phyloP scores from a whole-genome alignment of 306 rosid genomes.

The Malus asiatica region DNA sequence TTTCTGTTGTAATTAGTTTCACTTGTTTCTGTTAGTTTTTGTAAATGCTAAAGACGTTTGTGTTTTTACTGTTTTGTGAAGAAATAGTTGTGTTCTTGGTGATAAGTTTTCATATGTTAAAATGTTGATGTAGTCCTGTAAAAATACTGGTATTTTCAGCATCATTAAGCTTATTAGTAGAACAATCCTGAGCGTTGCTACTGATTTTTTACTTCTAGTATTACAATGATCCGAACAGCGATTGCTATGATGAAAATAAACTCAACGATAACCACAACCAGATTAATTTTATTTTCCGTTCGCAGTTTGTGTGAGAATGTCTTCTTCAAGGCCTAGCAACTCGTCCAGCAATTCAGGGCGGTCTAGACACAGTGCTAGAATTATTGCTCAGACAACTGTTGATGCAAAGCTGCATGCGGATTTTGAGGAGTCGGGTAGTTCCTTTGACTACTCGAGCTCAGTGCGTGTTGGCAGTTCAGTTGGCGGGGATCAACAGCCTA shows the following conservation, averaged over 20 bases:
- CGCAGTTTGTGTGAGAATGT: constrained; percentile 54
- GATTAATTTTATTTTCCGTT: not conserved
- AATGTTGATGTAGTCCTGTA: not conserved
- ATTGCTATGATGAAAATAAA: not conserved
- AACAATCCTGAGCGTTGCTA: not conserved
- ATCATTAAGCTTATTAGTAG: too few relatives aligned
- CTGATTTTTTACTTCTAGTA: not conserved
- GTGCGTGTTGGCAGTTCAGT: constrained; percentile 42
- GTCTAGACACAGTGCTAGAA: constrained; percentile 69
- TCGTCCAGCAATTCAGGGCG: constrained; percentile 73
- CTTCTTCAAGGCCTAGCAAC: constrained; percentile 70
- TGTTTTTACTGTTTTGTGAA: not conserved
- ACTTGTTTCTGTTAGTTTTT: constrained; percentile 1
- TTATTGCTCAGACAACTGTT: constrained; percentile 78
- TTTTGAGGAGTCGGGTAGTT: constrained; percentile 79
- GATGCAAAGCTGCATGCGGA: constrained; percentile 90
- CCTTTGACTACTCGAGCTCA: constrained; percentile 85
- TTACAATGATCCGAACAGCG: not conserved
- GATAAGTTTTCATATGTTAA: constrained; percentile 8
- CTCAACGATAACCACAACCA: not conserved
- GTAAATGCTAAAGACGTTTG: not conserved
- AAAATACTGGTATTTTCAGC: not conserved
- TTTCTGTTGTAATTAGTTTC: not conserved
- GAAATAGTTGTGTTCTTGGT: not conserved
- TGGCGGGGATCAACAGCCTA: constrained; percentile 47